Evolutionary conservation across 2,329 filamentous ascomycete genomes (phyloP), one percentile per base, ranked within the genome.

Genomic region (Phialophora chinensis): DNA sequence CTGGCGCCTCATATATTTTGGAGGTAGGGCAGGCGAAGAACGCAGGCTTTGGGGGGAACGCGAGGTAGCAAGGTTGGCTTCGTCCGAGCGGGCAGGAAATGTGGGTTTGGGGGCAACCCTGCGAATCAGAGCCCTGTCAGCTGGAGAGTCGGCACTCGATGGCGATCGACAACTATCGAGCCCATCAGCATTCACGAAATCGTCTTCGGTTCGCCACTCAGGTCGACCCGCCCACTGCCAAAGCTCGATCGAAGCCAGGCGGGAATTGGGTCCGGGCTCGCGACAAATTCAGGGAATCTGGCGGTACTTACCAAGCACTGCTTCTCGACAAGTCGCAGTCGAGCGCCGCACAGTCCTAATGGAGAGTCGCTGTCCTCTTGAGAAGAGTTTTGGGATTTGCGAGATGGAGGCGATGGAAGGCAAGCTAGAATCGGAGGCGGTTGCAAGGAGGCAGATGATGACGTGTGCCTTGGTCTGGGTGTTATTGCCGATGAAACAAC

Each of bases 1-100:
- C 60, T 62, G 66, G 68, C 68, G 68, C 68, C 66, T 70, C 68
- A 70, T 70, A 70, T 70, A 68, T 61, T 68, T 53, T 68, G 63
- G 60, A 56, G 60, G 68, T 60, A 67, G 65, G 65, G 60, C 57
- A 58, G 66, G 63, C 66, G 63, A 62, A 38, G 63, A 66, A 60
- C 29, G 62, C 62, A 62, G 66, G 66, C 62, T 57, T 56, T 53
- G 66, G 54, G 62, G 68, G 63, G 54, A 33, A 50, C 49, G 52
- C 53, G 64, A 64, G 64, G 63, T 27, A 53, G 61, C 61, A 62
- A 59, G 68, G 63, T 61, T 60, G 63, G 55, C 33, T 64, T 66
- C 33, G 62, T 59, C 58, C 61, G 59, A 62, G 62, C 55, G 64
- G 69, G 55, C 58, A 65, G 64, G 31, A 58, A 63, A 25, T 49